These are phyloP conservation scores for Jatropha curcas DNA, from an alignment of 345 rosid genomes.

Conservation along the genomic window DNA sequence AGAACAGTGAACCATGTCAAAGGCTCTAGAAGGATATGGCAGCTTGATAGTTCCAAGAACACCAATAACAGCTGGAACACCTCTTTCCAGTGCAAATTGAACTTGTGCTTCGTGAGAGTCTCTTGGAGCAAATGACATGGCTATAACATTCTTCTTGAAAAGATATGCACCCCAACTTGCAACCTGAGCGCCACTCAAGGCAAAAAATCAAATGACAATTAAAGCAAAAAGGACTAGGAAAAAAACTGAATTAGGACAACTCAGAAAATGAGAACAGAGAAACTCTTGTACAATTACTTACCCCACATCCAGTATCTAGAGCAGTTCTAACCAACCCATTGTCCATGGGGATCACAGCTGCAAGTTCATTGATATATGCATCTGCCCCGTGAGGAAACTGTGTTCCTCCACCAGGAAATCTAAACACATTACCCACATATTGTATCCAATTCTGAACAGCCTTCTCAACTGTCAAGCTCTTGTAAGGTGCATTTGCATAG, in stretches of 20 bases:
- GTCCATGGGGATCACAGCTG: constrained; percentile 33
- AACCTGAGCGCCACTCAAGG: constrained; percentile 21
- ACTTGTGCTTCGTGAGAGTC: constrained; percentile 41
- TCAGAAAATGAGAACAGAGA: neutral
- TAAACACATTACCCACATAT: constrained; percentile 31
- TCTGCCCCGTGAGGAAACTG: constrained; percentile 38
- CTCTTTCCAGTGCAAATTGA: constrained; percentile 38
- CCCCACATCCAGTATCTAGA: constrained; percentile 36
- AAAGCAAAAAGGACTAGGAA: neutral
- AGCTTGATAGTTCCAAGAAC: constrained; percentile 36
- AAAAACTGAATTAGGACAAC: neutral
- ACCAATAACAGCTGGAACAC: constrained; percentile 40
- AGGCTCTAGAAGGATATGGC: constrained; percentile 37
- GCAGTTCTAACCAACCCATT: constrained; percentile 40
- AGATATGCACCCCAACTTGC: constrained; percentile 40
- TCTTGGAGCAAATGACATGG: constrained; percentile 40
- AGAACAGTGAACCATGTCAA: constrained; percentile 39
- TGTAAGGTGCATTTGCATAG: constrained; percentile 38
- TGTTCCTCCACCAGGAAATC: constrained; percentile 37
- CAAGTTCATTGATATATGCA: constrained; percentile 33
- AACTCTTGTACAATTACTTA: neutral
- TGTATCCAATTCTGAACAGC: constrained; percentile 41
- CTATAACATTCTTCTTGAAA: constrained; percentile 33
- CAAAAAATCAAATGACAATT: constrained; percentile 6
- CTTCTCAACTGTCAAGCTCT: constrained; percentile 39